These are phyloP conservation scores for Mortierella alpina DNA, from an alignment of 192 early-diverging fungal genomes.

Conservation along the genomic window DNA sequence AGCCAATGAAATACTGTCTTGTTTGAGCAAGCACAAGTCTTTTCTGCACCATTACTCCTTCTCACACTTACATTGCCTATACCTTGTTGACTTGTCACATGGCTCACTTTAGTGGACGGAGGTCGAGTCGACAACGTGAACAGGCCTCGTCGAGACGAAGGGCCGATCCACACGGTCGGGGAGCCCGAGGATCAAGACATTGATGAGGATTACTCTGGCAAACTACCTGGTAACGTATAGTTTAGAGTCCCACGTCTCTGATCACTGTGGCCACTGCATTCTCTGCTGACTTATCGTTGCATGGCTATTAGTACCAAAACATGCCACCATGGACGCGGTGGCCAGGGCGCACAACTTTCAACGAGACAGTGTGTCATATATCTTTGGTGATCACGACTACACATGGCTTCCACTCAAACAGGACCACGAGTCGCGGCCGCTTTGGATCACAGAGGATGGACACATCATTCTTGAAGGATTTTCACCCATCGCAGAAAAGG, in stretches of 20 bases:
- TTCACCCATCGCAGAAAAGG: constrained; percentile 94
- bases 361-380: constrained; percentile 65
- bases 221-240: constrained; percentile 34
- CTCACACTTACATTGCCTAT: neutral
- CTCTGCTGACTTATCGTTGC: neutral
- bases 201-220: constrained; percentile 40
- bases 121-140: constrained; percentile 2
- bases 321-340: constrained; percentile 38
- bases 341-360: constrained; percentile 39
- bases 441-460: constrained; percentile 89
- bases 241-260: neutral
- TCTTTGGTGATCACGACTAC: constrained; percentile 80
- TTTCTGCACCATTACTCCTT: no score
- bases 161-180: constrained; percentile 46
- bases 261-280: neutral
- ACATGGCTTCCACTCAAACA: constrained; percentile 84
- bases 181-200: constrained; percentile 40
- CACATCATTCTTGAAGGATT: constrained; percentile 96
- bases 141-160: constrained; percentile 39
- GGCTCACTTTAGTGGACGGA: neutral
- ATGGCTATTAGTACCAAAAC: constrained; percentile 29
- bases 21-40: no score
- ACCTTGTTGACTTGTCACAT: no score
- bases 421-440: constrained; percentile 89
- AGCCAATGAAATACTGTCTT: no score